Evolutionary conservation across 768 basidiomycete species (phyloP).

Genomic region (Hygrophorus russula): DNA sequence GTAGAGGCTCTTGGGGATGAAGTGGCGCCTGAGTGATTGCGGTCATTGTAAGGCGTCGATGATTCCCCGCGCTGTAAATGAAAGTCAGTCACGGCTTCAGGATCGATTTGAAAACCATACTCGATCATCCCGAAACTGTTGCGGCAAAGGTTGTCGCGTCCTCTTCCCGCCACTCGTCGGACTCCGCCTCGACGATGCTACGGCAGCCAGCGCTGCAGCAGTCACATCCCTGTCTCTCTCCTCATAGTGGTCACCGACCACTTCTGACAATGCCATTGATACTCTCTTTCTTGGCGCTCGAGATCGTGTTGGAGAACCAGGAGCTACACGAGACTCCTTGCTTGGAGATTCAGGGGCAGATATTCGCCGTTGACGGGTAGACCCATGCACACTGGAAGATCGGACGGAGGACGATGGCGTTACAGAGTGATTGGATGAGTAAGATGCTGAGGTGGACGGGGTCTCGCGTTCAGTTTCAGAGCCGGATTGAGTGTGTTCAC

Average conservation of each 20-base stretch:
- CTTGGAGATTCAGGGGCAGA: conserved; percentile 33
- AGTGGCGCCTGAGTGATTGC: conserved; percentile 9
- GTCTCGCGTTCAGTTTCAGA: conserved; percentile 76
- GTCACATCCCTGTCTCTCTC: conserved; percentile 29
- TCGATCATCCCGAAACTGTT: conserved; percentile 30
- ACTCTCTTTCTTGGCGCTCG: conserved; percentile 7
- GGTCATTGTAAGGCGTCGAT: conserved; percentile 24
- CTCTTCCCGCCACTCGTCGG: conserved; percentile 20
- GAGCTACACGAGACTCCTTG: conserved; percentile 8
- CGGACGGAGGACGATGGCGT: conserved; percentile 7
- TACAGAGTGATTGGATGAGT: conserved; percentile 4
- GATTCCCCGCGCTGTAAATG: conserved; percentile 23
- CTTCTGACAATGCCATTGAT: conserved; percentile 19
- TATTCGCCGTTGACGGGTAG: conserved; percentile 20
- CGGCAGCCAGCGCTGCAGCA: conserved; percentile 48
- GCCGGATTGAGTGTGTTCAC: conserved; percentile 42
- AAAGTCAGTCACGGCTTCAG: neutral
- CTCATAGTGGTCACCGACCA: conserved; percentile 16
- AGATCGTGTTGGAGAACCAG: conserved; percentile 4
- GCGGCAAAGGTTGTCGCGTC: conserved; percentile 30
- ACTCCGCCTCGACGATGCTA: conserved; percentile 45
- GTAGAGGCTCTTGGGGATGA: conserved; percentile 6
- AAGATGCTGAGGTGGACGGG: conserved; percentile 11
- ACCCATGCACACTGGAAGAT: conserved; percentile 6
- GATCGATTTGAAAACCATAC: conserved; percentile 19